phyloP scores from a whole-genome alignment of 192 early-diverging fungal species.

The Backusella circina region DNA sequence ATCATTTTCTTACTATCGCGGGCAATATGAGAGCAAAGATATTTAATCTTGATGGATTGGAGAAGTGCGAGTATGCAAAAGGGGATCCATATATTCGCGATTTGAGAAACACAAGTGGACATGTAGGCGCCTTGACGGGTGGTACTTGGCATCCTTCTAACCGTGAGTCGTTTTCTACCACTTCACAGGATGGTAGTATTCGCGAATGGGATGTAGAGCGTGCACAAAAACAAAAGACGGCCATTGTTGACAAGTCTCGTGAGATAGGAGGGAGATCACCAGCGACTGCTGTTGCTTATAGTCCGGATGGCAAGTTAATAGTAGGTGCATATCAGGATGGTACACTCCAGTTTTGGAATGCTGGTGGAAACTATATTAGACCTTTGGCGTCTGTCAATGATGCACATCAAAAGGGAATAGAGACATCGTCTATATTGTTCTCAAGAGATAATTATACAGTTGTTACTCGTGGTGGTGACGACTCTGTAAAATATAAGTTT shows the following conservation, averaged over 20 bases:
- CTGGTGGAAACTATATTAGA: conserved; percentile 56
- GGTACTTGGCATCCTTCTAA: conserved; percentile 78
- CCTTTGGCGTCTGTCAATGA: conserved; percentile 57
- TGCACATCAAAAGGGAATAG: conserved; percentile 66
- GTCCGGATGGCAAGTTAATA: conserved; percentile 66
- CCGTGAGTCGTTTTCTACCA: conserved; percentile 66
- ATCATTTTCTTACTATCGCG: conserved; percentile 77
- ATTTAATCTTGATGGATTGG: conserved; percentile 75
- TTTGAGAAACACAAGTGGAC: conserved; percentile 79
- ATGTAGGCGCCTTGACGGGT: conserved; percentile 74
- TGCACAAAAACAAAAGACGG: conserved; percentile 65
- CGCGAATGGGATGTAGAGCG: conserved; percentile 82
- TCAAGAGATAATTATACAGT: conserved; percentile 62
- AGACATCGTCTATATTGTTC: conserved; percentile 68
- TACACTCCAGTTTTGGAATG: conserved; percentile 71
- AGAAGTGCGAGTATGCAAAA: conserved; percentile 72
- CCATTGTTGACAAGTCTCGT: conserved; percentile 74
- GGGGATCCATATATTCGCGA: conserved; percentile 95
- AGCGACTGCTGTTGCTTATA: conserved; percentile 70
- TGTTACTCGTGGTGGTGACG: conserved; percentile 78
- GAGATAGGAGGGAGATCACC: conserved; percentile 63
- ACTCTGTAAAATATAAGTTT: conserved; percentile 71
- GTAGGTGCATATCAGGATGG: conserved; percentile 76
- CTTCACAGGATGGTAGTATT: conserved; percentile 79
- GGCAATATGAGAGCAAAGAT: conserved; percentile 69